Percentiles rank a stretch among this genome's conserved stretches.
These are phyloP conservation scores for Colletotrichum orchidophilum DNA, from an alignment of 2,329 filamentous ascomycete genomes.

Conservation along the genomic window DNA sequence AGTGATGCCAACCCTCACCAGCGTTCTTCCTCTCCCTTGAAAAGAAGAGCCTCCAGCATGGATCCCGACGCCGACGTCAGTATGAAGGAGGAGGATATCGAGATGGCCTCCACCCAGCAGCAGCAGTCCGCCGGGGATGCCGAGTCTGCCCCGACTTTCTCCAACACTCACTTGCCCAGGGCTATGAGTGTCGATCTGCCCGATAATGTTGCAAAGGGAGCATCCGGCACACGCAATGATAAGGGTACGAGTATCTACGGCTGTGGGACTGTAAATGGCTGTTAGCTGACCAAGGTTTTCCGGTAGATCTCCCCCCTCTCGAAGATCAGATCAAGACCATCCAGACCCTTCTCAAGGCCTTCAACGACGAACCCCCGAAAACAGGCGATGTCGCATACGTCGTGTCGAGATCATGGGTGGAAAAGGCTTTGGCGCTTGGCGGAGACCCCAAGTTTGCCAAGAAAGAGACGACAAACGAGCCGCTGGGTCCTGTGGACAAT, in stretches of 20 bases:
- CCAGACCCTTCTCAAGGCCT: constrained; percentile 65
- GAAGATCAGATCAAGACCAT: constrained; percentile 78
- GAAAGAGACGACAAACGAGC: constrained; percentile 67
- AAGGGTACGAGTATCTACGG: constrained; percentile 10
- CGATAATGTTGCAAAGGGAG: constrained; percentile 37
- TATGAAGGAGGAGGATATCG: constrained; percentile 38
- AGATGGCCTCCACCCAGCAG: constrained; percentile 19
- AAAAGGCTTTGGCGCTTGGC: constrained; percentile 73
- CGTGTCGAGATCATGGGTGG: constrained; percentile 83
- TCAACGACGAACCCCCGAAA: constrained; percentile 61
- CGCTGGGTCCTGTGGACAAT: constrained; percentile 86
- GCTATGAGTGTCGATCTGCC: constrained; percentile 54
- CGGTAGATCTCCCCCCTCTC: constrained; percentile 47
- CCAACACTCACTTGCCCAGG: constrained; percentile 41
- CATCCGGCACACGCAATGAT: neutral
- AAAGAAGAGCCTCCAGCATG: constrained; percentile 71
- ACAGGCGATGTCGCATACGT: constrained; percentile 82
- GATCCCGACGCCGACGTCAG: constrained; percentile 55
- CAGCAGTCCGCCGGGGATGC: constrained; percentile 10
- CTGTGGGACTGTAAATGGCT: neutral
- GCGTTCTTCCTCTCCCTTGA: constrained; percentile 71
- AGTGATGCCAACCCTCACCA: constrained; percentile 66
- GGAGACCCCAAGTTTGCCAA: constrained; percentile 64
- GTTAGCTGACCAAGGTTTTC: neutral
- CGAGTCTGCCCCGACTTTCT: constrained; percentile 7